These are phyloP conservation scores for Articulospora tetracladia DNA, from an alignment of 495 filamentous ascomycete genomes.

Conservation along the genomic window DNA sequence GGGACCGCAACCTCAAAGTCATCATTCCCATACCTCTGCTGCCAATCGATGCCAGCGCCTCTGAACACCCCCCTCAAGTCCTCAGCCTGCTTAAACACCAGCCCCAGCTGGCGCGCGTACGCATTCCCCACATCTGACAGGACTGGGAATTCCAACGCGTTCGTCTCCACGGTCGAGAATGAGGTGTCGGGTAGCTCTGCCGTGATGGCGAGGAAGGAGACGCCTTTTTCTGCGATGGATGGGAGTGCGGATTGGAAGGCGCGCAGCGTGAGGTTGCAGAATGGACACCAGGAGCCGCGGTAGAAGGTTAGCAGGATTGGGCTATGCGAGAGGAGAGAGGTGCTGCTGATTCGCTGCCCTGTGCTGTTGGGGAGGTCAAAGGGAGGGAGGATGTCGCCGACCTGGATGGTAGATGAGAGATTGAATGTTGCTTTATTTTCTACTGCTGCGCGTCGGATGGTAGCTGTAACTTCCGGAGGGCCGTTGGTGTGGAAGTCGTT, in stretches of 20 bases:
- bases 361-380: conserved; percentile 30
- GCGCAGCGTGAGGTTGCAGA: conserved; percentile 34
- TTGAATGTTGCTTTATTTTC: conserved; percentile 24
- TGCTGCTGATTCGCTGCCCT: conserved; percentile 26
- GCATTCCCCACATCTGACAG: conserved; percentile 35
- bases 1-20: conserved; percentile 31
- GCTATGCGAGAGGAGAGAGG: conserved; percentile 30
- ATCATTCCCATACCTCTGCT: conserved; percentile 29
- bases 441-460: conserved; percentile 20
- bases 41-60: conserved; percentile 21
- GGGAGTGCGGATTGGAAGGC: conserved; percentile 29
- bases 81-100: conserved; percentile 28
- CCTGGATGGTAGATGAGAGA: conserved; percentile 25
- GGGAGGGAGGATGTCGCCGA: conserved; percentile 28
- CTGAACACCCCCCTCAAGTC: conserved; percentile 25
- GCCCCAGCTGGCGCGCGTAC: conserved; percentile 31
- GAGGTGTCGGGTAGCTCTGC: conserved; percentile 34
- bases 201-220: conserved; percentile 36
- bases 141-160: conserved; percentile 34
- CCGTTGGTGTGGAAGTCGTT: conserved; percentile 10
- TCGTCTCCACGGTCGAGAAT: conserved; percentile 30
- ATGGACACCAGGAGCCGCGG: conserved; percentile 41
- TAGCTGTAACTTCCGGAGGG: conserved; percentile 29
- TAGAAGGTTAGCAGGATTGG: conserved; percentile 41
- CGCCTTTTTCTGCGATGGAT: conserved; percentile 31